Base-by-base conservation (phyloP, 1,139 yeast genomes). In the Kluyveromyces sp. region DNA sequence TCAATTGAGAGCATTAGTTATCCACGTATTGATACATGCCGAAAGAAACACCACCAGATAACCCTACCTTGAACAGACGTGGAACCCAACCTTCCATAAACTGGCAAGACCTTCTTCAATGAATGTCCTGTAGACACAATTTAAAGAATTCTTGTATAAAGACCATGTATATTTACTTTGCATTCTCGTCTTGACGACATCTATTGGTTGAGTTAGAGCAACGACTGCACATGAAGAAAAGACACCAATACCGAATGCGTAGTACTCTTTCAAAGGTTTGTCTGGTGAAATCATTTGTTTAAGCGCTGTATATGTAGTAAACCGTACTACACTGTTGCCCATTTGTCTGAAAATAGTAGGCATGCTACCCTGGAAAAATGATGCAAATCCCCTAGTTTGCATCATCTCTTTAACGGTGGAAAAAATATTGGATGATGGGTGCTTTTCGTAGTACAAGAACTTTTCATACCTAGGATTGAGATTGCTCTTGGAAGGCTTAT, bases 181-280 rank as follows among this genome's bases (percentile, higher is more conserved):
- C 78, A 89, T 79, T 61, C 96, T 78, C 1, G 96, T 81, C 66
- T 92, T 92, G 45, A 90, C 69, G 4, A 89, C 89, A 67, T 92
- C 98, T 25, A 92, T 70, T 0, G 98, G 98, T 66, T 90, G 97
- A 0, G 97, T 90, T 0, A 79, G 71, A 0, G 78, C 77, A 4
- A 88, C 86, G 28, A 88, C 95, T 0, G 80, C 86, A 43, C 70
- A 66, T 33, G 80, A 83, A 37, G 80, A 77, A 1, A 77, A 65
- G 6, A 78, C 59, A 43, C 86, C 86, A 48, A 83, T 50, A 0
- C 73, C 74, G 53, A 78, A 76, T 68, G 82, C 77, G 31, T 72
- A 68, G 36, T 69, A 65, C 40, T 70, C 68, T 49, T 67, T 67
- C 40, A 69, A 56, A 37, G 73, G 65, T 41, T 58, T 55, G 39